A percentile compares a stretch with the other conserved stretches of the same genome.
These are phyloP conservation scores for Globisporangium rhizosaccharum DNA, from an alignment of 352 stramenopile genomes.

Conservation along the genomic window DNA sequence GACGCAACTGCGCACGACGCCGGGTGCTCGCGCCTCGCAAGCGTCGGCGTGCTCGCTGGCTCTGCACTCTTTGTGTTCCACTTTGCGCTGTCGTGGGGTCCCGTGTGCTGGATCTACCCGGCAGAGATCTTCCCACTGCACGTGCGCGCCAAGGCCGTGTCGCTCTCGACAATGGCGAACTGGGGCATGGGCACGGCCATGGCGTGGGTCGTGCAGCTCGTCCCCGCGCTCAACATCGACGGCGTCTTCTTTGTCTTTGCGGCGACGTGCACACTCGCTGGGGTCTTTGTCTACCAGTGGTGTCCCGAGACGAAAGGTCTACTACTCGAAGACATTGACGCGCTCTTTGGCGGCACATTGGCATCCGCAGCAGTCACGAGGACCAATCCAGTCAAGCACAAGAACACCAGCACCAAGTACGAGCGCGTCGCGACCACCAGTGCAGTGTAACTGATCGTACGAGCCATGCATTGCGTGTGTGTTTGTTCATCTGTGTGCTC, in stretches of 20 bases:
- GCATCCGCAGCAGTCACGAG: not conserved
- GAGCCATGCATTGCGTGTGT: not conserved
- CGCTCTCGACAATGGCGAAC: slow-evolving; percentile 32
- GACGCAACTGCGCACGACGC: not conserved
- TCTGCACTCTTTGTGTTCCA: slow-evolving; percentile 39
- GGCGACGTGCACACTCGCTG: slow-evolving; percentile 32
- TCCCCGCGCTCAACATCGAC: slow-evolving; percentile 39
- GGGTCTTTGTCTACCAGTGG: slow-evolving; percentile 46
- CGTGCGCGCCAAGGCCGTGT: slow-evolving; percentile 43
- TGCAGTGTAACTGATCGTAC: not conserved
- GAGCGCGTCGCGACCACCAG: not conserved
- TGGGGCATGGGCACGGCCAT: slow-evolving; percentile 33
- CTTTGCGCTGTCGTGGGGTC: slow-evolving; percentile 51
- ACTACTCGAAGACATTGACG: slow-evolving; percentile 57
- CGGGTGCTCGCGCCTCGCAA: slow-evolving; percentile 11
- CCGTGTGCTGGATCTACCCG: slow-evolving; percentile 54
- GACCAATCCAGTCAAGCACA: too few relatives aligned
- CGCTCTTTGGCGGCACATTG: slow-evolving; percentile 29
- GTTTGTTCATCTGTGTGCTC: too few relatives aligned
- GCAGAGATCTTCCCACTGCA: slow-evolving; percentile 54
- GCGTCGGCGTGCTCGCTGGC: slow-evolving; percentile 25
- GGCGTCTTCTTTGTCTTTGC: slow-evolving; percentile 47
- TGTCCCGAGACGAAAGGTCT: slow-evolving; percentile 55
- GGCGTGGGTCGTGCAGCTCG: slow-evolving; percentile 40
- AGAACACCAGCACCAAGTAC: not conserved